These are phyloP conservation scores for Sporothrix brunneoviolacea DNA, from an alignment of 2,329 filamentous ascomycete species.

Conservation along the genomic window DNA sequence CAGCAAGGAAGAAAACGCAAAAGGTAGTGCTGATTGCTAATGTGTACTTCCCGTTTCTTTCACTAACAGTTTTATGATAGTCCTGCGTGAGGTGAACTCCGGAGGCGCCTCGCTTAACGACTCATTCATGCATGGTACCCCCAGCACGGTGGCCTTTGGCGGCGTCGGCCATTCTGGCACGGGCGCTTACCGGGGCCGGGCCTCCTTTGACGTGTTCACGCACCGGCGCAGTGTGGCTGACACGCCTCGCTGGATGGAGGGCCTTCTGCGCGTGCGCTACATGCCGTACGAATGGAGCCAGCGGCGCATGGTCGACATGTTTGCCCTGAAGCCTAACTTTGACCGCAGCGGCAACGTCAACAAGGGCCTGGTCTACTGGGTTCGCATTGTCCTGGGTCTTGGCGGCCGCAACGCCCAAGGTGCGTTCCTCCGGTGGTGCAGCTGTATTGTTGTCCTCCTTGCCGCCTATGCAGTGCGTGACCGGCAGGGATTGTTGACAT, in stretches of 20 bases:
- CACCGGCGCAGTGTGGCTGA: constrained; percentile 51
- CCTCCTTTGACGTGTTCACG: constrained; percentile 63
- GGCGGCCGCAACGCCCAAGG: constrained; percentile 44
- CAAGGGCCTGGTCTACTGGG: constrained; percentile 48
- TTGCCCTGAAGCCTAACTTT: constrained; percentile 51
- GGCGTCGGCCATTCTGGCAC: constrained; percentile 74
- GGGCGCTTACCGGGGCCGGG: constrained; percentile 70
- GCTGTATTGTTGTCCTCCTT: constrained; percentile 32
- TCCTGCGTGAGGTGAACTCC: constrained; percentile 57
- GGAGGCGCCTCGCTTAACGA: constrained; percentile 63
- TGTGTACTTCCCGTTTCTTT: neutral
- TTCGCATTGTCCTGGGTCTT: constrained; percentile 43
- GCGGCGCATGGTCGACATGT: constrained; percentile 37
- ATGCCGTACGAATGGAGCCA: constrained; percentile 50
- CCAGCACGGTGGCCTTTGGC: constrained; percentile 71
- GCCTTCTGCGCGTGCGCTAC: constrained; percentile 60
- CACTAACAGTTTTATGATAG: too few relatives aligned
- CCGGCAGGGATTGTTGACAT: constrained; percentile 2
- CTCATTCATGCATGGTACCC: constrained; percentile 40
- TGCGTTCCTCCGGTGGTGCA: constrained; percentile 44
- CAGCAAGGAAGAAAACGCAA: constrained; percentile 67
- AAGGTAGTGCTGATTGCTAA: constrained; percentile 40
- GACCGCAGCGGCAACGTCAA: constrained; percentile 51
- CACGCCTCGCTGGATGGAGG: constrained; percentile 62
- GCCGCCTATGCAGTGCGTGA: constrained; percentile 26